Evolutionary conservation across 2,329 filamentous ascomycete genomes (phyloP), one percentile per base, ranked within the genome.

Genomic region (Botryotinia convoluta): DNA sequence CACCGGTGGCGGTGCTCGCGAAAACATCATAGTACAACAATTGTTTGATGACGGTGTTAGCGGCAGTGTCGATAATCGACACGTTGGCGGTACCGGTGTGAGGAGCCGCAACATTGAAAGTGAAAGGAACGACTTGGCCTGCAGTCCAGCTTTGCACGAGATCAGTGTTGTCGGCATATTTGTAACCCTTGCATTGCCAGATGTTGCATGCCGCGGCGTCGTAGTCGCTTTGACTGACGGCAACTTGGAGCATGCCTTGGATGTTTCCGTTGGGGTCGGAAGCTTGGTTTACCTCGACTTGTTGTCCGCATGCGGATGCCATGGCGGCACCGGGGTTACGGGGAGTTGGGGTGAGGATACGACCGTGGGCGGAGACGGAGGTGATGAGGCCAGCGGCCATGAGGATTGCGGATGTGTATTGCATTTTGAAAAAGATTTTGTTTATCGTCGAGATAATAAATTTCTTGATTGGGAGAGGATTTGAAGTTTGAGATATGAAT

Each of bases 11-110:
- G 32, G 76, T 77, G 54, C 85, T 83, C n/a, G 85, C 88, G 78
- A 88, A 90, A 72, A 81, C 80, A 74, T 82, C 81, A 82, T 84
- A 89, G 74, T 77, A 82, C 72, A 89, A 81, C 48, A 83, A 82
- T 65, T 79, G 73, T 39, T 85, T 86, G 63, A 89, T 84, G 74
- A 88, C 80, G 45, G 80, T 81, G 80, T 87, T 86, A 75, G 83
- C 83, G 65, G 81, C 81, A 22, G 84, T 85, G 78, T 86, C 82
- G 75, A 89, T 82, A 75, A 89, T 84, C 65, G 84, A 86, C 64
- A 89, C 84, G 80, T 89, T 89, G 77, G 87, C 87, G 20, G 81
- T 80, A 74, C 87, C 87, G 22, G 84, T 85, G 81, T 89, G 87
- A 35, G 85, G 83, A 71, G 86, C 85, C 8, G 83, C 82, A 7